Evolutionary conservation across 139 green algal species (phyloP).

Genomic region (Raphidocelis subcapitata): DNA sequence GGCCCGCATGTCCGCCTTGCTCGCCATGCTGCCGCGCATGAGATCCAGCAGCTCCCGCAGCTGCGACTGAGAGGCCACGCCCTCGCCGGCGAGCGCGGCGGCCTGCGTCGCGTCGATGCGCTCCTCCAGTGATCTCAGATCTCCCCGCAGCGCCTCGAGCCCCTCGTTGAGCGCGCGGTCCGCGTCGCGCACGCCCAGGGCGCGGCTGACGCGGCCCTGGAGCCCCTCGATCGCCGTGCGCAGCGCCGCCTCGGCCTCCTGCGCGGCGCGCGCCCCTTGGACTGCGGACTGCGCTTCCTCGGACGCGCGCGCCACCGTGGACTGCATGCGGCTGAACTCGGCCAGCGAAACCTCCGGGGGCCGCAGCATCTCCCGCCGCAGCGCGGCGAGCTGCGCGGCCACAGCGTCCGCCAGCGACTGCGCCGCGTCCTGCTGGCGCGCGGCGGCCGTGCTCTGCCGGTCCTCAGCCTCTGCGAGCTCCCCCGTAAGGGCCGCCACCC

Average conservation of each 20-base stretch:
- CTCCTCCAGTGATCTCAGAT: background rate
- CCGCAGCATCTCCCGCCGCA: no score
- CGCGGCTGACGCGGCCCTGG: no score
- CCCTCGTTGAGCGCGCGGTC: no score
- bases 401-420: no score
- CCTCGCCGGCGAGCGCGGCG: slow-evolving; percentile 6
- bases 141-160: background rate
- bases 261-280: background rate
- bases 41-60: slow-evolving; percentile 21
- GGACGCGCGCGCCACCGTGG: background rate
- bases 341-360: background rate
- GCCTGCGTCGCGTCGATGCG: slow-evolving; percentile 3
- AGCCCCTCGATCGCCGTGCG: no score
- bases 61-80: slow-evolving; percentile 18
- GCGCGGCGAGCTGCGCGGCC: no score
- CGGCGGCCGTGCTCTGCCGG: no score
- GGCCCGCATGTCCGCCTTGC: slow-evolving; percentile 17
- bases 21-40: slow-evolving; percentile 13
- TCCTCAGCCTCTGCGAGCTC: no score
- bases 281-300: background rate
- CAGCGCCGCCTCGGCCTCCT: no score
- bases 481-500: no score
- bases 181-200: no score
- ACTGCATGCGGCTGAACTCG: slow-evolving; percentile 2
- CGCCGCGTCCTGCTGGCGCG: no score